These are phyloP conservation scores for Fabrea salina DNA, from an alignment of 169 alveolate genomes.

Conservation along the genomic window DNA sequence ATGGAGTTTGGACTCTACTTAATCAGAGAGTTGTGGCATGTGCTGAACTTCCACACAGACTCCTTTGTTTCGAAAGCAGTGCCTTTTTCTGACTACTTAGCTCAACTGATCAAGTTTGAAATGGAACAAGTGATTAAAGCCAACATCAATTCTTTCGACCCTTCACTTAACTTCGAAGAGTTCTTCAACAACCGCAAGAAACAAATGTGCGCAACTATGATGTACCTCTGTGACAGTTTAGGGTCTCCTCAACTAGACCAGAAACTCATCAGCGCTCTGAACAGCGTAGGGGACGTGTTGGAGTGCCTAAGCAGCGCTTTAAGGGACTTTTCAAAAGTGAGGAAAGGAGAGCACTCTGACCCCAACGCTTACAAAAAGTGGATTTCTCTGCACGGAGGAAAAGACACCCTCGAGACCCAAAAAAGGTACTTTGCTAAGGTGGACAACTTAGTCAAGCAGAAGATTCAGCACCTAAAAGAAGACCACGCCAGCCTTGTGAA, in stretches of 20 bases:
- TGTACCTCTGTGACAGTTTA: constrained; percentile 11
- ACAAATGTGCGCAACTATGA: constrained; percentile 32
- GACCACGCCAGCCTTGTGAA: neutral
- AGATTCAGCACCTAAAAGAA: neutral
- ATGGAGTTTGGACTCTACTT: constrained; percentile 20
- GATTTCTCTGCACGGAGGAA: neutral
- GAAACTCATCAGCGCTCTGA: neutral
- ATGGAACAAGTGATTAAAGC: neutral
- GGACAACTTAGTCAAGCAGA: neutral
- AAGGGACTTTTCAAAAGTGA: neutral
- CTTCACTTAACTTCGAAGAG: neutral
- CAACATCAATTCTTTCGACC: neutral
- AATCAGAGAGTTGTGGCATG: neutral
- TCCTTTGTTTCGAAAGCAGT: neutral
- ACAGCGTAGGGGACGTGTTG: neutral
- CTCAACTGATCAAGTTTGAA: constrained; percentile 2
- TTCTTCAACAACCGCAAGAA: constrained; percentile 4
- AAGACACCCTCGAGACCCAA: too few species aligned
- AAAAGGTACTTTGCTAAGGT: neutral
- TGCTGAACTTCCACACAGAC: constrained; percentile 5
- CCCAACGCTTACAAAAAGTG: constrained; percentile 4
- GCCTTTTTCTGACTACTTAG: neutral
- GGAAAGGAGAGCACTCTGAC: neutral
- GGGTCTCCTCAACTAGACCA: neutral
- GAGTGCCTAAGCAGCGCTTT: constrained; percentile 5